Evolutionary conservation across 768 basidiomycete species (phyloP), one percentile per base, ranked within the genome.

Genomic region (Boletus edulis): DNA sequence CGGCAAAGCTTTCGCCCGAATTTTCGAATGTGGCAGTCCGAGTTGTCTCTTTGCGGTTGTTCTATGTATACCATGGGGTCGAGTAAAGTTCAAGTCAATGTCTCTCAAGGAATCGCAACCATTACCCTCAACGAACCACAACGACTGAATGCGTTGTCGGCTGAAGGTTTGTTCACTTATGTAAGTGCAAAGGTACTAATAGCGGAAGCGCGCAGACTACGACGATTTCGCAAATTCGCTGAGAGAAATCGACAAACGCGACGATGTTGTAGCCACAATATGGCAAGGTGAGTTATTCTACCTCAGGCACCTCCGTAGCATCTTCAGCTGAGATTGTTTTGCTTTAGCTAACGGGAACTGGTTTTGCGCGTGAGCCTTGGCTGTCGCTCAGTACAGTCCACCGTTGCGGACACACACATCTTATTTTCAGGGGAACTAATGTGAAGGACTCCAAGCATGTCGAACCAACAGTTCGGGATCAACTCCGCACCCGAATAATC

Each of bases 331-430:
- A 49, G 14, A 2, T 41, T 29, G 5, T 44, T 38, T 38, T 18
- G 18, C 14, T 44, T 5, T 43, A 86, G 86, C 83, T 11, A 83
- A 75, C 34, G 87, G 87, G 3, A 79, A 75, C 57, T 88, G 85
- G 85, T 88, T 89, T 67, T 89, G 85, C 73, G 79, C 86, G 86
- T 87, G 65, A 63, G 85, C 34, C 34, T 35, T 70, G 17, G 5
- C 32, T 40, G 52, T 46, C 40, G 24, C n/a, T 40, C 15, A n/a
- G 12, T 5, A 29, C 35, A 6, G 32, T 18, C 32, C 48, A 17
- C 10, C 5, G 37, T 45, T 9, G 20, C 6, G 14, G 14, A 35
- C 29, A 29, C 29, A 29, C 2, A 39, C 10, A 10, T 39, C 7
- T n/a, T 18, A 11, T 39, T 37, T 31, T 35, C 58, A 87, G 86